phyloP scores from a whole-genome alignment of 768 basidiomycete species.

The Mycena maculata region DNA sequence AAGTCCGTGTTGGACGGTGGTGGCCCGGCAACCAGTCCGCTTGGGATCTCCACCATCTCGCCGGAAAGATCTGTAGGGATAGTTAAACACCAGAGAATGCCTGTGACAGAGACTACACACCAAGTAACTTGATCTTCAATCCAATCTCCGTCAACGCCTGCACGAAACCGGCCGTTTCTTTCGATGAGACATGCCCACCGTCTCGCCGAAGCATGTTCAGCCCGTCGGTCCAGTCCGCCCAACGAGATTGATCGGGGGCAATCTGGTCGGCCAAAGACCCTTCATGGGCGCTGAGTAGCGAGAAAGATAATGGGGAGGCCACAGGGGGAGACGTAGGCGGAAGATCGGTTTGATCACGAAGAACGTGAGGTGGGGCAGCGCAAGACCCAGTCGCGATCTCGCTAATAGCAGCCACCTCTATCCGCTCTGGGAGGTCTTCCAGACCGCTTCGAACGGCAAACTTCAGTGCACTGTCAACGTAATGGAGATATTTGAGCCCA shows the following conservation, averaged over 20 bases:
- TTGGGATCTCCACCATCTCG: slow-evolving; percentile 90
- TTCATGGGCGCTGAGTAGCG: slow-evolving; percentile 75
- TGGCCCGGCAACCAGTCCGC: slow-evolving; percentile 78
- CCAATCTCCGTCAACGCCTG: slow-evolving; percentile 91
- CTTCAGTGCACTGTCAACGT: slow-evolving; percentile 83
- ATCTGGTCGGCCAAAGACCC: slow-evolving; percentile 82
- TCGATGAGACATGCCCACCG: slow-evolving; percentile 84
- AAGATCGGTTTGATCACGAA: slow-evolving; percentile 71
- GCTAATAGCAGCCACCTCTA: slow-evolving; percentile 82
- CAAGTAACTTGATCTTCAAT: slow-evolving; percentile 89
- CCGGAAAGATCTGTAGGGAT: slow-evolving; percentile 78
- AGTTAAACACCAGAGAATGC: slow-evolving; percentile 14
- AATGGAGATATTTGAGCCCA: slow-evolving; percentile 84
- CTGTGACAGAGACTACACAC: slow-evolving; percentile 54
- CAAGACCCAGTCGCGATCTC: slow-evolving; percentile 85
- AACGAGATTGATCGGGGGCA: slow-evolving; percentile 79
- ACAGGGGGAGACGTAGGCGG: slow-evolving; percentile 63
- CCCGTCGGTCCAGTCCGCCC: slow-evolving; percentile 96
- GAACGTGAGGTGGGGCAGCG: slow-evolving; percentile 71
- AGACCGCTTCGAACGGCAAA: slow-evolving; percentile 83
- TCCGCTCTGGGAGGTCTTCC: slow-evolving; percentile 88
- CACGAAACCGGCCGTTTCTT: slow-evolving; percentile 89
- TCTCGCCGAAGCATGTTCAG: slow-evolving; percentile 87
- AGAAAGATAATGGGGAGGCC: slow-evolving; percentile 81
- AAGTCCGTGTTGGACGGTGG: slow-evolving; percentile 86